Evolutionary conservation across 805 yeast genomes (phyloP), one percentile per base, ranked within the genome.

Genomic region (Martiniozyma abietophila): DNA sequence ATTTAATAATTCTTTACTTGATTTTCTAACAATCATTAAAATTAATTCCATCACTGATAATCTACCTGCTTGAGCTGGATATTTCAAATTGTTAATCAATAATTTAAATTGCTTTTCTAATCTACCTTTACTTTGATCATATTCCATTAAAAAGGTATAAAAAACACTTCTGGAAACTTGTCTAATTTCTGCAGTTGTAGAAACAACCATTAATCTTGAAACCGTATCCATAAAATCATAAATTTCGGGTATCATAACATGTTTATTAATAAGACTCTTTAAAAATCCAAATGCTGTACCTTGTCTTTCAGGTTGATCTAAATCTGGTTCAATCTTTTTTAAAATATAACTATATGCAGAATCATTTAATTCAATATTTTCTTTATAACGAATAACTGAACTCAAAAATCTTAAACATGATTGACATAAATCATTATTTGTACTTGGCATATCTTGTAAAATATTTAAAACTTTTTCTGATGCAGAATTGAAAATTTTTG

Each of bases 31-130:
- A 35, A 92, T 66, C 44, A 75, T 61, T 47, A 79, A 80, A 30
- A 89, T 64, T 48, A 89, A 64, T 48, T 92, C 97, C 82, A 92
- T 72, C 3, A 85, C 94, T 0, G 96, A 83, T 44, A 80, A 79
- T 34, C 96, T 67, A 34, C 98, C 98, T 27, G 74, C 67, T 38
- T 81, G 81, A 4, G 94, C 76, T 4, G 94, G 88, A 52, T 92
- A 92, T 17, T 76, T 69, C 43, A 92, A 61, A 53, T 92, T 92
- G 36, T 73, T 74, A 7, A 88, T 81, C 56, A 92, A 64, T 51
- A 80, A 76, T 43, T 78, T 75, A 58, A 89, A 78, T 44, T 84
- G 94, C 46, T 79, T 82, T 43, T 82, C 92, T 31, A 92, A 54
- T 43, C 84, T 71, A 4, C 89, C 86, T 47, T 77, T 69, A 21